Base-by-base conservation (phyloP, 2,329 filamentous ascomycete species). In the Talaromyces sp. region DNA sequence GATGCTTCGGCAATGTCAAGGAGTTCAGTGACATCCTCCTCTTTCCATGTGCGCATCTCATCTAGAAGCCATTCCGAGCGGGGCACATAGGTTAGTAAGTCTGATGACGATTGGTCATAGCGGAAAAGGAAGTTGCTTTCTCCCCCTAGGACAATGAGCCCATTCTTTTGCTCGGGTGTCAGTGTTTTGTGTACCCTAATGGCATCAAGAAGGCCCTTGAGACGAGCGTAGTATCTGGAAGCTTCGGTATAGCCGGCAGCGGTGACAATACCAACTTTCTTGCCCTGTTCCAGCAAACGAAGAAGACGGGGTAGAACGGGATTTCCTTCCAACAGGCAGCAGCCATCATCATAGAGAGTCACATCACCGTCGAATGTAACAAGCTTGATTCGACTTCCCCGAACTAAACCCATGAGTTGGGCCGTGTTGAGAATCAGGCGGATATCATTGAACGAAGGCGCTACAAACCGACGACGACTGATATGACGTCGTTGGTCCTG, bases 281-380 rank as follows among this genome's bases (percentile, higher is more conserved):
- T 90, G 62, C 89, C 88, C 65, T 87, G 87, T 53, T 81, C 82
- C 67, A 99, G 84, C 17, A 99, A 85, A 63, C 87, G 86, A 59
- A 87, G 68, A 53, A 88, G 83, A 10, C 84, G 81, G 3, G 78
- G 78, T 57, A 97, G 92, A 17, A 96, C 86, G 0, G 91, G 89
- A 72, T 90, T 96, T 17, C 85, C 81, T 0, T 87, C 80, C 58
- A 88, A 86, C 9, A 99, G 81, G 64, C 86, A 90, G 68, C 91
- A 83, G 12, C 94, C 94, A 70, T 99, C 90, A 60, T 92, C 89
- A 73, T 99, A 99, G 24, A 99, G 82, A 1, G 94, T 99, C 56
- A 99, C 92, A 75, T 99, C 94, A 75, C 94, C 94, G 74, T 99
- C 94, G 72, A 99, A 99, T 0, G 94, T 99, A 58, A 96, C 88